Percentiles rank a stretch among this genome's conserved stretches.
Evolutionary conservation across 2,329 filamentous ascomycete genomes (phyloP).

Genomic region (Beauveria australis): DNA sequence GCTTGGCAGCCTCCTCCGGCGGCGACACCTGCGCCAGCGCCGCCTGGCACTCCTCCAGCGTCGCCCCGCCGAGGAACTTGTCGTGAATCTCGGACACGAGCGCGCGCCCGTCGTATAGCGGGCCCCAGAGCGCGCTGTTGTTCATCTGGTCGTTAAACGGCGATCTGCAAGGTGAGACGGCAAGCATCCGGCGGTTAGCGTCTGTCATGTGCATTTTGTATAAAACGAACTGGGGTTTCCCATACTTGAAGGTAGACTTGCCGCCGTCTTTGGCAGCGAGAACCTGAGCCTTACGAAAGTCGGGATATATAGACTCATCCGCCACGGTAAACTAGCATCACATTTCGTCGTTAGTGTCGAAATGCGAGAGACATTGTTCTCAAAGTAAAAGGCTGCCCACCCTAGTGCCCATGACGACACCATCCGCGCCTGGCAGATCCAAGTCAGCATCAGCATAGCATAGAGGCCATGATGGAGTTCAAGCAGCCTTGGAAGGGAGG

Average conservation of each 20-base stretch:
- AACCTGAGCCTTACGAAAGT: conserved; percentile 31
- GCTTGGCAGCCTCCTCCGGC: conserved; percentile 24
- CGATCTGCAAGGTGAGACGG: conserved; percentile 17
- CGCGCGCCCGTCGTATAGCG: conserved; percentile 36
- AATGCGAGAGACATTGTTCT: no score
- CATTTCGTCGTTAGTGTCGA: background rate
- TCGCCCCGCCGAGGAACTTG: conserved; percentile 30
- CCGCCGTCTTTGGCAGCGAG: conserved; percentile 36
- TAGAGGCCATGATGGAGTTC: no score
- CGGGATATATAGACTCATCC: conserved; percentile 33
- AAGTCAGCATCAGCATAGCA: background rate
- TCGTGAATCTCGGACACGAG: conserved; percentile 31
- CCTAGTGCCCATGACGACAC: conserved; percentile 35
- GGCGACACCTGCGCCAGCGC: conserved; percentile 30
- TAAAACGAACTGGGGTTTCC: background rate
- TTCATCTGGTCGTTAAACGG: conserved; percentile 35
- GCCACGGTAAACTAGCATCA: conserved; percentile 33
- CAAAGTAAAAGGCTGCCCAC: conserved; percentile 20
- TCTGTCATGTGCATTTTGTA: background rate
- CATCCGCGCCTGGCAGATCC: conserved; percentile 30
- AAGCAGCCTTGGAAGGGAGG: background rate
- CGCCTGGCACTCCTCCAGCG: conserved; percentile 33
- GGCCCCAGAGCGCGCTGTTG: conserved; percentile 31
- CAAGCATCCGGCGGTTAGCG: background rate
- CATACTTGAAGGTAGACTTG: conserved; percentile 36